A percentile compares a stretch with the other conserved stretches of the same genome.
phyloP scores from a whole-genome alignment of 2,329 filamentous ascomycete species.

The Zopfia rhizophila region DNA sequence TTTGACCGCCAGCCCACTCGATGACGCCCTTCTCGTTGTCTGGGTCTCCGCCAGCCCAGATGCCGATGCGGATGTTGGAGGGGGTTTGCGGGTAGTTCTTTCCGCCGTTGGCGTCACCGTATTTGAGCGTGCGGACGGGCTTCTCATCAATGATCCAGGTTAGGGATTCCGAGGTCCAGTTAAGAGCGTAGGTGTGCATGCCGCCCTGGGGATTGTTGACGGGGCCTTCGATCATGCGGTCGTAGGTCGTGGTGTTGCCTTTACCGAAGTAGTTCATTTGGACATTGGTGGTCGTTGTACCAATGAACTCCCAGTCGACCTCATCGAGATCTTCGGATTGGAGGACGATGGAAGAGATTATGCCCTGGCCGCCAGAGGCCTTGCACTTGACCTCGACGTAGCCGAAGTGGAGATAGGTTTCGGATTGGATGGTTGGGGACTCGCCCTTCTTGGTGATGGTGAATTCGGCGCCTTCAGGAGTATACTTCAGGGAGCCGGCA shows the following conservation, averaged over 20 bases:
- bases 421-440: constrained; percentile 75
- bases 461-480: constrained; percentile 60
- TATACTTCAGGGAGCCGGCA: constrained; percentile 56
- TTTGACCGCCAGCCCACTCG: constrained; percentile 72
- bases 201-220: constrained; percentile 67
- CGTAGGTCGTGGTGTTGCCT: constrained; percentile 75
- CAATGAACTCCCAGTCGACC: constrained; percentile 86
- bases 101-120: constrained; percentile 66
- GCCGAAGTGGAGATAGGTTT: constrained; percentile 89
- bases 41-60: constrained; percentile 61
- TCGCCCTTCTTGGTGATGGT: constrained; percentile 59
- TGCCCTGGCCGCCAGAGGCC: constrained; percentile 76
- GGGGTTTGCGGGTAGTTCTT: constrained; percentile 79
- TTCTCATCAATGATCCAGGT: constrained; percentile 77
- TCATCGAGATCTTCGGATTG: constrained; percentile 87
- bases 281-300: constrained; percentile 70
- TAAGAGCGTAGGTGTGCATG: constrained; percentile 74
- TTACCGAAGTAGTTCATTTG: constrained; percentile 83
- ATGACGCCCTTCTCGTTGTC: constrained; percentile 66
- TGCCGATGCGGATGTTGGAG: constrained; percentile 65
- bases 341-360: constrained; percentile 84
- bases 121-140: constrained; percentile 71
- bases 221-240: constrained; percentile 73
- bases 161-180: constrained; percentile 75
- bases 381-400: constrained; percentile 81